Percentiles rank a stretch among this genome's conserved stretches.
Evolutionary conservation across 805 yeast genomes (phyloP).

Genomic region (Starmerella kuoi): DNA sequence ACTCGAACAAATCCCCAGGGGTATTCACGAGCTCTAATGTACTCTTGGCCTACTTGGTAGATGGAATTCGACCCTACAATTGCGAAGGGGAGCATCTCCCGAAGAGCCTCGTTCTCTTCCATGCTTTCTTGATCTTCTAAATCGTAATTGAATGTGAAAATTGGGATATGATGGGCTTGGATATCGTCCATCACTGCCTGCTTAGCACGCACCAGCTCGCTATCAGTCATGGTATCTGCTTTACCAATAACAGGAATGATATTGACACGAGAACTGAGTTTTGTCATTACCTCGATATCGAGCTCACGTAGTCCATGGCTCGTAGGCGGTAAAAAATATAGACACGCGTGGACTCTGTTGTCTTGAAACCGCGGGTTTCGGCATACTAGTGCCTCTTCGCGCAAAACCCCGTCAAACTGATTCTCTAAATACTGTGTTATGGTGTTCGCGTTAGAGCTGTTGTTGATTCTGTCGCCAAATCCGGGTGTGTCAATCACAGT

Average conservation of each 20-base stretch:
- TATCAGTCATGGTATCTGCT: slow-evolving; percentile 62
- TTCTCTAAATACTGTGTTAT: slow-evolving; percentile 50
- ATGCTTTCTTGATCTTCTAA: slow-evolving; percentile 36
- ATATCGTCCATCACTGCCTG: slow-evolving; percentile 45
- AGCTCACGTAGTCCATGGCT: slow-evolving; percentile 46
- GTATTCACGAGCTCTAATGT: slow-evolving; percentile 42
- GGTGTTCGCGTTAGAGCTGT: slow-evolving; percentile 35
- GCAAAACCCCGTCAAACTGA: slow-evolving; percentile 57
- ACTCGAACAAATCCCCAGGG: slow-evolving; percentile 55
- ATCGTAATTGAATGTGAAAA: slow-evolving; percentile 64
- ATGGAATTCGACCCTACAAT: slow-evolving; percentile 40
- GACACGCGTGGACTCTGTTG: slow-evolving; percentile 67
- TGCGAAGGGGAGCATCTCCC: slow-evolving; percentile 49
- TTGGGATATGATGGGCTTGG: slow-evolving; percentile 43
- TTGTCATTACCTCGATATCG: slow-evolving; percentile 61
- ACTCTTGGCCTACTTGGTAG: slow-evolving; percentile 29
- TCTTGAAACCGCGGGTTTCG: slow-evolving; percentile 72
- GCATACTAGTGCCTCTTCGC: slow-evolving; percentile 75
- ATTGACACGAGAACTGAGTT: slow-evolving; percentile 60
- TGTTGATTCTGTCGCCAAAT: slow-evolving; percentile 62
- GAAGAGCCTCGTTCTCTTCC: slow-evolving; percentile 32
- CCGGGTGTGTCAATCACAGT: slow-evolving; percentile 64
- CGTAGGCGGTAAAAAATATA: slow-evolving; percentile 59
- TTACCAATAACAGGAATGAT: slow-evolving; percentile 72
- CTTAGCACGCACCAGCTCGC: slow-evolving; percentile 46